Base-by-base conservation (phyloP, 1,284 basidiomycete species). In the Trametes polyzona region DNA sequence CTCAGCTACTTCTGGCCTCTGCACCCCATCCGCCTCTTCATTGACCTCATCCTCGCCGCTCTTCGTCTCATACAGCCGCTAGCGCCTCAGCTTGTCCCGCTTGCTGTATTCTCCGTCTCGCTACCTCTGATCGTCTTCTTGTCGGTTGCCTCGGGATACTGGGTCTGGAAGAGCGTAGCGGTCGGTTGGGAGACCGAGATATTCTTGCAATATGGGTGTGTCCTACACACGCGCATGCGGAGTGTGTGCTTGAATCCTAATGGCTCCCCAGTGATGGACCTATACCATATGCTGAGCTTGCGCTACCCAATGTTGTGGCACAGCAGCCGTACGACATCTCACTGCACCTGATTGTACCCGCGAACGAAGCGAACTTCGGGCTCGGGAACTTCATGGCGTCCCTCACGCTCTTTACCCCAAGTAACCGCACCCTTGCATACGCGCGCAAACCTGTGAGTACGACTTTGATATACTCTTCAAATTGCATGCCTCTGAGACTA, bases 361-460 rank as follows among this genome's bases (percentile, higher is more conserved):
- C 82, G 1, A 80, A 79, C n/a, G 81, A 85, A 56, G 71, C 83
- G 16, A 93, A 91, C 72, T 75, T 82, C 63, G 84, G 76, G 3
- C 79, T 93, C 0, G 90, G 90, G 26, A 93, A 93, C 70, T 93
- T 93, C 70, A 93, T 93, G 90, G 75, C 82, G 7, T 80, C 77
- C 33, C 69, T 93, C 29, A 82, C 78, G 0, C 69, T 93, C 12
- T 73, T 73, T 3, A 83, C 85, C 0, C 61, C 75, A 17, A 77
- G 77, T 19, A 92, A 92, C 66, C 79, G 77, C 63, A 88, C 88
- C 2, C 69, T 93, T 19, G 72, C 74, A 5, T 73, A 75, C 14
- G 73, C 81, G 46, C 84, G 88, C 55, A 78, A 81, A 63, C 83
- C 90, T n/a, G 90, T 92, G 67, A 65, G 88, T 32, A 2, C 14